A percentile compares a stretch with the other conserved stretches of the same genome.
Conservation (phyloP, 345 rosid genomes). For the Populus tremula region DNA sequence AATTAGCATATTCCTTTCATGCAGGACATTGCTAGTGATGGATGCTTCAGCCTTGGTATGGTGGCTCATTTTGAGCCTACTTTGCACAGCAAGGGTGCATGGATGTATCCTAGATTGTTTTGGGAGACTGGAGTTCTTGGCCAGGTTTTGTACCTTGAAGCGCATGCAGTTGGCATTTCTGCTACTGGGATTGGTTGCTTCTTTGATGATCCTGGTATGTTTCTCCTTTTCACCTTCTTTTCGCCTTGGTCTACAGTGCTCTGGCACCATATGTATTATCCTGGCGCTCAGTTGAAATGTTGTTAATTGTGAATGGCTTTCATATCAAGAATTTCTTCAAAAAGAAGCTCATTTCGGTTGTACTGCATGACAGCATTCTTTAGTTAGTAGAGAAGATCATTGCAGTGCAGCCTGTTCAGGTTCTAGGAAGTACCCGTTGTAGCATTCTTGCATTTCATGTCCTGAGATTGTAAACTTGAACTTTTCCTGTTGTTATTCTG, state of each 20-base stretch:
- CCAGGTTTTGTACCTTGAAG: constrained; percentile 81
- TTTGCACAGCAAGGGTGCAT: constrained; percentile 49
- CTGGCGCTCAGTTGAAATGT: background rate
- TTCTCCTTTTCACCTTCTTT: background rate
- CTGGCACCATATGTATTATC: background rate
- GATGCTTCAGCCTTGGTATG: constrained; percentile 94
- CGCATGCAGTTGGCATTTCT: constrained; percentile 86
- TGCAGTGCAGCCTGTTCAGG: too few relatives aligned
- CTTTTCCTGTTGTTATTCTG: background rate
- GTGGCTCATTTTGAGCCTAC: constrained; percentile 68
- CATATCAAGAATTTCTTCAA: background rate
- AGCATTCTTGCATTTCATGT: background rate
- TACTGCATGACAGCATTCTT: background rate
- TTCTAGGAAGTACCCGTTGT: background rate
- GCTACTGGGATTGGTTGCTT: constrained; percentile 93
- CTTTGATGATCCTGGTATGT: constrained; percentile 84
- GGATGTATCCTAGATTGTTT: constrained; percentile 88
- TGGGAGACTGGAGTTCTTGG: constrained; percentile 96
- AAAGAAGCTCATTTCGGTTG: background rate
- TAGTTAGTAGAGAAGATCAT: too few relatives aligned
- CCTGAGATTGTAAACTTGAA: background rate
- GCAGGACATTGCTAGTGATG: constrained; percentile 88
- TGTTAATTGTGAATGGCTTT: background rate
- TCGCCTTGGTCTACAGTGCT: too few relatives aligned
- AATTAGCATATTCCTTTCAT: constrained; percentile 9